A percentile compares a stretch with the other conserved stretches of the same genome.
These are phyloP conservation scores for Tothia fuscella DNA, from an alignment of 2,329 filamentous ascomycete species.

Conservation along the genomic window DNA sequence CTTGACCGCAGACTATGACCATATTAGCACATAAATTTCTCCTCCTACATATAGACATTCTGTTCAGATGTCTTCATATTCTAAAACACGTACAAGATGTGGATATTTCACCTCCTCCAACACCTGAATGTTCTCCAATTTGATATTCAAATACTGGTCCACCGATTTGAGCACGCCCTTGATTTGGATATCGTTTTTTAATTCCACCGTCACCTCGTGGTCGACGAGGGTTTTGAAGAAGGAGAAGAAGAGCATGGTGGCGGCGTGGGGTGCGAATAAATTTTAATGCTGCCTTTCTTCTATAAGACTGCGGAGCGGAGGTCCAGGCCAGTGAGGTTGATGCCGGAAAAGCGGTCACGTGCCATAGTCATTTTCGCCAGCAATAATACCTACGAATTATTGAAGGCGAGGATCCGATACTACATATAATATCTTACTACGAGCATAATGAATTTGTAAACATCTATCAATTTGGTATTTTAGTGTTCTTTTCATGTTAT, in stretches of 20 bases:
- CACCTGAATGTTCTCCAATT: constrained; percentile 80
- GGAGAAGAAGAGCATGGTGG: not conserved
- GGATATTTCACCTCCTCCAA: constrained; percentile 91
- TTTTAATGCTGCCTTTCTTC: constrained; percentile 1
- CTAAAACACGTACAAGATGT: constrained; percentile 53
- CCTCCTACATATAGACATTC: not conserved
- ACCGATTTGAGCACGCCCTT: constrained; percentile 68
- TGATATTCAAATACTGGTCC: constrained; percentile 26
- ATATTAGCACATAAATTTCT: not conserved
- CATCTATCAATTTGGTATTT: too few relatives aligned
- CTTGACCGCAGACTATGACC: constrained; percentile 60
- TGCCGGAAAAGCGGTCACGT: not conserved
- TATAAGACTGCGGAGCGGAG: not conserved
- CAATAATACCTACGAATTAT: too few relatives aligned
- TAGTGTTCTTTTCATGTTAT: too few relatives aligned
- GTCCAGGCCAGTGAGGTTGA: not conserved
- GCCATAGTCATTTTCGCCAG: too few relatives aligned
- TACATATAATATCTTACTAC: too few relatives aligned
- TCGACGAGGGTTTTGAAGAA: constrained; percentile 78
- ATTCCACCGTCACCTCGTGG: constrained; percentile 92
- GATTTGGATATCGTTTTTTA: constrained; percentile 98
- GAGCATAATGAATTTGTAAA: too few relatives aligned
- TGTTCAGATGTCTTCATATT: not conserved
- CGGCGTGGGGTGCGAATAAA: too few relatives aligned
- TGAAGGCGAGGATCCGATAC: too few relatives aligned